Base-by-base conservation (phyloP, 2,329 filamentous ascomycete species). In the Capronia americana region DNA sequence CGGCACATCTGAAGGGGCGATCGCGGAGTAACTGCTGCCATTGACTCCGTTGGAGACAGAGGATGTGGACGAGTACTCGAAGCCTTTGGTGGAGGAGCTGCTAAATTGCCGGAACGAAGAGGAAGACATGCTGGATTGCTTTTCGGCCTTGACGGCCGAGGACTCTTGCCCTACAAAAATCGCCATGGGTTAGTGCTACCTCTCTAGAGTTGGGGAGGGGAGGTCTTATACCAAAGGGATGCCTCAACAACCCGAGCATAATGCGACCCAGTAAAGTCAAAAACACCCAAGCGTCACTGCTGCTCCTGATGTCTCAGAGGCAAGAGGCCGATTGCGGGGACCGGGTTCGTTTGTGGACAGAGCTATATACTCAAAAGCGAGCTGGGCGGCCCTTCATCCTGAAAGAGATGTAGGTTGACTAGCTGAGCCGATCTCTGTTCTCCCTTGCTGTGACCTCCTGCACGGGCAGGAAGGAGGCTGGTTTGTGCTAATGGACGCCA, bases 221-320 rank as follows among this genome's bases (percentile, higher is more conserved):
- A 12, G 24, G 12, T 34, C 48, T 62, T 56, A 62, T 62, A 62
- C 60, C 60, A 48, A 62, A 62, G 14, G 60, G 28, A 46, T 55
- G 30, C 38, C 60, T 54, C 23, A 62, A 24, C 28, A 62, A 44
- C 23, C 60, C 60, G 23, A 62, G 57, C 57, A 61, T 62, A 24
- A 20, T 68, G 38, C 32, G 23, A 38, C 46, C 24, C 20, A 32
- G 48, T 17, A 41, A 54, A 61, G 58, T 54, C 58, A 61, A 61
- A 61, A 54, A 20, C 20, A 6, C 38, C 23, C 20, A n/a, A 20
- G 44, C 20, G 10, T 6, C 32, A 24, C 34, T 17, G 34, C 34
- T 41, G 46, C 48, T 44, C 11, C 58, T 17, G 20, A 12, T 26
- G 28, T 54, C 58, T 32, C 28, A 24, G 51, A 30, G 32, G 28